Conservation (phyloP, 805 yeast genomes). For the Saturnispora besseyi region DNA sequence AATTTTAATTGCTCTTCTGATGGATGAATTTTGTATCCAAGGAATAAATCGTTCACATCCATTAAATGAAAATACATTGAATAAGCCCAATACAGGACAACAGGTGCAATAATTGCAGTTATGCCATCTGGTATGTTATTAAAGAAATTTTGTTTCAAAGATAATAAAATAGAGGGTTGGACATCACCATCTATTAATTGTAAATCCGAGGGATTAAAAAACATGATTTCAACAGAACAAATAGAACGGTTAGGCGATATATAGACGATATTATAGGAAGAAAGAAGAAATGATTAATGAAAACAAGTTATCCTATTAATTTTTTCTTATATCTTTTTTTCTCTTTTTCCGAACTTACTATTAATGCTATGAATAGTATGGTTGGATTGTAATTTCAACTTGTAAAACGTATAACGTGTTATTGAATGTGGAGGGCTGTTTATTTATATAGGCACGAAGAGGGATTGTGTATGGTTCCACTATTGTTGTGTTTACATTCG, state of each 20-base stretch:
- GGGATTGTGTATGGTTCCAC: too few relatives aligned
- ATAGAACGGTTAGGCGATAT: too few relatives aligned
- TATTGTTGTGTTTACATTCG: too few relatives aligned
- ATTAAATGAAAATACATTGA: slow-evolving; percentile 66
- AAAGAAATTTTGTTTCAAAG: slow-evolving; percentile 2
- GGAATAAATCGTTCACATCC: slow-evolving; percentile 69
- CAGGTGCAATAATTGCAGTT: slow-evolving; percentile 62
- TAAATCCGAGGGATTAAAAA: neutral
- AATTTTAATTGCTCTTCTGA: slow-evolving; percentile 71
- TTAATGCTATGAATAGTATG: too few relatives aligned
- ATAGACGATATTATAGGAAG: neutral
- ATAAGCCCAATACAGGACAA: slow-evolving; percentile 75
- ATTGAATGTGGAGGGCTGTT: too few relatives aligned
- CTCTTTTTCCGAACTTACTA: too few relatives aligned
- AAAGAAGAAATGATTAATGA: neutral
- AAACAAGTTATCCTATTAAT: too few relatives aligned
- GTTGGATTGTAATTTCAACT: too few relatives aligned
- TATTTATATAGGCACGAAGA: too few relatives aligned
- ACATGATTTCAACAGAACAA: neutral
- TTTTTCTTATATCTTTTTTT: too few relatives aligned
- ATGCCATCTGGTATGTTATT: slow-evolving; percentile 7
- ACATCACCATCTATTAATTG: neutral
- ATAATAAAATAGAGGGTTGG: neutral
- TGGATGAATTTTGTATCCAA: slow-evolving; percentile 83
- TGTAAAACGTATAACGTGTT: too few relatives aligned